phyloP scores from a whole-genome alignment of 1,139 yeast genomes.

The Starmera stellimalicola region DNA sequence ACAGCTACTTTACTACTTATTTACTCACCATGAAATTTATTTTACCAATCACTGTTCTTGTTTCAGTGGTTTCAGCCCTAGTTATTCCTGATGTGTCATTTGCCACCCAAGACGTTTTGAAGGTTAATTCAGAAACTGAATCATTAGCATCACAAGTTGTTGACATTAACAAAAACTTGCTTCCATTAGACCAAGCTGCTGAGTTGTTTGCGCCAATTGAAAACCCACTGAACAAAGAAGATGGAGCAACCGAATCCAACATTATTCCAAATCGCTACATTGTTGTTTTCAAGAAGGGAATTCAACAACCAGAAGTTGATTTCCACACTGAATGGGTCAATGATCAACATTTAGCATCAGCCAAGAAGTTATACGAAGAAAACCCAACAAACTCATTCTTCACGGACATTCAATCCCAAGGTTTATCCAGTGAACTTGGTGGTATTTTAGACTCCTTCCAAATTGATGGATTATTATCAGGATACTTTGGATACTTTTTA shows the following conservation, averaged over 20 bases:
- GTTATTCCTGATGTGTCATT: conserved; percentile 46
- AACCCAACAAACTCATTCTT: conserved; percentile 18
- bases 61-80: conserved; percentile 46
- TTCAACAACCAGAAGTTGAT: conserved; percentile 38
- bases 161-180: conserved; percentile 13
- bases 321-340: conserved; percentile 59
- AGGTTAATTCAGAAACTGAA: conserved; percentile 6
- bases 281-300: conserved; percentile 59
- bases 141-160: conserved; percentile 16
- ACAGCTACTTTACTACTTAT: background rate
- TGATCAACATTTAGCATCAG: conserved; percentile 21
- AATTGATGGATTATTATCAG: conserved; percentile 44
- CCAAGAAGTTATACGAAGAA: conserved; percentile 11
- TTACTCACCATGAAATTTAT: conserved; percentile 21
- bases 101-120: conserved; percentile 10
- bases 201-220: conserved; percentile 19
- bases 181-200: conserved; percentile 9
- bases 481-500: conserved; percentile 72
- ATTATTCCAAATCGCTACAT: conserved; percentile 71
- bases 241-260: conserved; percentile 33
- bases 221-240: conserved; percentile 34
- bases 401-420: conserved; percentile 12
- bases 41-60: conserved; percentile 42
- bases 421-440: conserved; percentile 22
- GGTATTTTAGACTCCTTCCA: conserved; percentile 64